phyloP scores from a whole-genome alignment of 2,329 filamentous ascomycete species.

The Microcyclosporella mali region DNA sequence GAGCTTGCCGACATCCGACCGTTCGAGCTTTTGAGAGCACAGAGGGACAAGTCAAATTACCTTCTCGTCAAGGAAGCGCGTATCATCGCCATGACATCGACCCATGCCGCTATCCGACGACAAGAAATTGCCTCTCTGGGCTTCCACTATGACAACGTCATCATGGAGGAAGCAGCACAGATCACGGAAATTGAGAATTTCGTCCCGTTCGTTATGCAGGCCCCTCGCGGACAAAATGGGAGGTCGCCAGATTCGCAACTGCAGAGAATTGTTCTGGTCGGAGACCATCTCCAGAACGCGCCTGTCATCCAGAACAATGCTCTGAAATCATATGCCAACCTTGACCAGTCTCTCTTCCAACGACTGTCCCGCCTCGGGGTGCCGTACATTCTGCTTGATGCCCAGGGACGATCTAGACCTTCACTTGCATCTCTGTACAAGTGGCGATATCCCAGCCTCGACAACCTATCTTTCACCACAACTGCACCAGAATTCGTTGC shows the following conservation, averaged over 20 bases:
- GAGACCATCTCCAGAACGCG: constrained; percentile 94
- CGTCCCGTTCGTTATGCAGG: constrained; percentile 88
- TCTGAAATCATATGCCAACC: constrained; percentile 89
- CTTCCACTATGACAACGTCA: constrained; percentile 94
- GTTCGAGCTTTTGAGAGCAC: constrained; percentile 85
- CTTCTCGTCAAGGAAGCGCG: constrained; percentile 92
- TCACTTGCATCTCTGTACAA: constrained; percentile 84
- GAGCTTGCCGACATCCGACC: constrained; percentile 89
- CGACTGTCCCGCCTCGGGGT: constrained; percentile 85
- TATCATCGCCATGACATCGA: constrained; percentile 97
- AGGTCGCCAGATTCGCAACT: constrained; percentile 59
- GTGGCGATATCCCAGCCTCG: constrained; percentile 81
- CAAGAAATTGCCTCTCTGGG: constrained; percentile 86
- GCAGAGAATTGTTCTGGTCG: constrained; percentile 84
- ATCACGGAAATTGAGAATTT: constrained; percentile 98
- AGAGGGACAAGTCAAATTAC: constrained; percentile 92
- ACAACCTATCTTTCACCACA: constrained; percentile 70
- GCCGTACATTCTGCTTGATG: constrained; percentile 82
- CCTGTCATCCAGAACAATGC: constrained; percentile 92
- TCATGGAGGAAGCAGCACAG: constrained; percentile 98
- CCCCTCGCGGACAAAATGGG: constrained; percentile 31
- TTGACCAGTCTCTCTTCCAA: constrained; percentile 92
- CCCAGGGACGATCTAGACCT: constrained; percentile 84
- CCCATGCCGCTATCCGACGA: constrained; percentile 89
- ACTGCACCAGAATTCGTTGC: constrained; percentile 62